Evolutionary conservation across 208 protist species (phyloP).

Genomic region (Novymonas esmeraldas): DNA sequence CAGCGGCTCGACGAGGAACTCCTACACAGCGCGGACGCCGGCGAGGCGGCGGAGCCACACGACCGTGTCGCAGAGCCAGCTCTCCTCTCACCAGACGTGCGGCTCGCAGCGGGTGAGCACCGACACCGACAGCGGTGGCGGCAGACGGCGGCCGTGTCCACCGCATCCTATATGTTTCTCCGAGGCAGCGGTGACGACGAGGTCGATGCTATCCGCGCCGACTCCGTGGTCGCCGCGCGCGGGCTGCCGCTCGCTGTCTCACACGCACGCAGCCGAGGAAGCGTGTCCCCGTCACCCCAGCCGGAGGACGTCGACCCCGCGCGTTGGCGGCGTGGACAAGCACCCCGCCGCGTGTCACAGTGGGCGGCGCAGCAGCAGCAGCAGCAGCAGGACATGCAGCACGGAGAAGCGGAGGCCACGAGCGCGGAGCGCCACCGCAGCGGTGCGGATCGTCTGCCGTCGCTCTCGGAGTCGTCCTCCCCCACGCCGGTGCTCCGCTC

Average conservation of each 20-base stretch:
- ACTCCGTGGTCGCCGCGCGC: constrained; percentile 1
- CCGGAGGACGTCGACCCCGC: neutral
- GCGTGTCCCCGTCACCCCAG: constrained; percentile 11
- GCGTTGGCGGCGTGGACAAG: constrained; percentile 3
- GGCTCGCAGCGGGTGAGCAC: neutral
- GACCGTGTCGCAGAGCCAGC: neutral
- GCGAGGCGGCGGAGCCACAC: neutral
- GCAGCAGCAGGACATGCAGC: neutral
- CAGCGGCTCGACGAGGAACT: neutral
- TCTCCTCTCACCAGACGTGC: neutral
- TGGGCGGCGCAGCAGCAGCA: neutral
- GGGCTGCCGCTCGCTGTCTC: neutral
- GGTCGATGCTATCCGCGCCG: constrained; percentile 3
- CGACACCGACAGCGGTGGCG: neutral
- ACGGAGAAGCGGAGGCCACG: neutral
- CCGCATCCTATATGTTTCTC: neutral
- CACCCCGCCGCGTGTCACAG: neutral
- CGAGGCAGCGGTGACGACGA: neutral
- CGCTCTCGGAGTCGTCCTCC: neutral
- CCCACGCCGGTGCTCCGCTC: neutral
- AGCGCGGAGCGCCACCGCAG: neutral
- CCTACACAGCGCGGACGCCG: neutral
- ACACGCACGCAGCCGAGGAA: neutral
- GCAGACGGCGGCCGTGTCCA: neutral
- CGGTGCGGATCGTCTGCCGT: neutral